Percentiles rank a stretch among this genome's conserved stretches.
Conservation (phyloP, 352 stramenopile genomes). For the Globisporangium polare region DNA sequence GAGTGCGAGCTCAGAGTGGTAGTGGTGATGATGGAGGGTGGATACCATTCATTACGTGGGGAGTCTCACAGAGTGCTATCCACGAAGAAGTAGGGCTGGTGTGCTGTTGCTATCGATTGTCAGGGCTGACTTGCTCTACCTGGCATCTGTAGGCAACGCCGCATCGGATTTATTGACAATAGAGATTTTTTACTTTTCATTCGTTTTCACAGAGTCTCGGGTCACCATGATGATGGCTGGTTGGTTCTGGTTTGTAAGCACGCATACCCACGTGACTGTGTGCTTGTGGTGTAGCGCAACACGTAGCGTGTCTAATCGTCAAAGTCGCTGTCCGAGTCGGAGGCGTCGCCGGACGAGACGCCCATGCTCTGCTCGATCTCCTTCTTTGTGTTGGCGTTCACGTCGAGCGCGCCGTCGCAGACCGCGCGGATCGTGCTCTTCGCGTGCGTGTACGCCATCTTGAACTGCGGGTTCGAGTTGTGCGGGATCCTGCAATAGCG, state of each 20-base stretch:
- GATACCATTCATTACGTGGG: not conserved
- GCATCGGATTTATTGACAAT: constrained; percentile 10
- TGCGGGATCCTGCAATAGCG: constrained; percentile 51
- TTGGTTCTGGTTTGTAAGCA: not conserved
- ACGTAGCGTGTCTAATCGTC: constrained; percentile 53
- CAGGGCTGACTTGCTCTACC: not conserved
- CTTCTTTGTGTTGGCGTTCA: constrained; percentile 73
- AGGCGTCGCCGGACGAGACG: constrained; percentile 48
- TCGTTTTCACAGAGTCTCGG: not conserved
- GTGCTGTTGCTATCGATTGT: constrained; percentile 4
- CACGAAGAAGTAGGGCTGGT: not conserved
- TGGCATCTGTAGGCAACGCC: not conserved
- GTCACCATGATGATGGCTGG: not conserved
- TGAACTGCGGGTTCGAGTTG: constrained; percentile 76
- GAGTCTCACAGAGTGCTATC: not conserved
- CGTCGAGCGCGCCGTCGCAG: constrained; percentile 75
- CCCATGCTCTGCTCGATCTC: constrained; percentile 69
- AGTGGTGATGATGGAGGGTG: not conserved
- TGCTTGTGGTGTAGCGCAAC: too few relatives aligned
- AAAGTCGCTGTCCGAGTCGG: constrained; percentile 86
- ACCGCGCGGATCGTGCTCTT: constrained; percentile 77
- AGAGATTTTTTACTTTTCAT: not conserved
- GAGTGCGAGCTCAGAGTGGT: not conserved
- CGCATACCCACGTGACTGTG: not conserved
- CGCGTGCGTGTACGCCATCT: constrained; percentile 88